phyloP scores from a whole-genome alignment of 2,329 filamentous ascomycete species.

The Xylariaceae sp. region DNA sequence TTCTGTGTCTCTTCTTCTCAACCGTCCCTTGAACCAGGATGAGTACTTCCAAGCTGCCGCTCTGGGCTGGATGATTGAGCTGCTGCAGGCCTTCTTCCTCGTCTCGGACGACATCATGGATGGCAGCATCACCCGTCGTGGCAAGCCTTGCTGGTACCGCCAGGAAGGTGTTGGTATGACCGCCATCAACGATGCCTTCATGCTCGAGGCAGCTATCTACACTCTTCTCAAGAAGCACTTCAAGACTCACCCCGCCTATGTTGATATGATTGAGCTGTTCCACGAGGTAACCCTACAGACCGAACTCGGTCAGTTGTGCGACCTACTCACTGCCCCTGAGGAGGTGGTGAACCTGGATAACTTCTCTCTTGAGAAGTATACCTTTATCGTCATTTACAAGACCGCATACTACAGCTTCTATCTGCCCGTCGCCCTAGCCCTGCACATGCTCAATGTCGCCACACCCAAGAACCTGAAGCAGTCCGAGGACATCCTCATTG shows the following conservation, averaged over 20 bases:
- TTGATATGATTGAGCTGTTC: conserved; percentile 93
- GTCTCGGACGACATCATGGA: conserved; percentile 99
- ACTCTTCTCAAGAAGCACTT: conserved; percentile 91
- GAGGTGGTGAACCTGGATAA: conserved; percentile 89
- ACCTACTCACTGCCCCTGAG: conserved; percentile 93
- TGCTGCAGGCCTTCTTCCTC: conserved; percentile 97
- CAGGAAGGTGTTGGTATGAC: conserved; percentile 87
- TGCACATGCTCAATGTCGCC: conserved; percentile 80
- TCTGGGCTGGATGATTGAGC: conserved; percentile 95
- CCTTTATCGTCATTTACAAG: conserved; percentile 99
- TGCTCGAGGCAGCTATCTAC: conserved; percentile 91
- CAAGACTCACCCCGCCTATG: conserved; percentile 77
- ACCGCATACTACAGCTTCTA: conserved; percentile 99
- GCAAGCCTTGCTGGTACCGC: conserved; percentile 94
- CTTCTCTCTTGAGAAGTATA: conserved; percentile 93
- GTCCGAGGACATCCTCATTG: conserved; percentile 87
- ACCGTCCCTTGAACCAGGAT: conserved; percentile 64
- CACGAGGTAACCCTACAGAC: conserved; percentile 93
- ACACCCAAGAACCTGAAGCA: conserved; percentile 85
- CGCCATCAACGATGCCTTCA: conserved; percentile 97
- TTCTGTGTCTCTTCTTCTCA: conserved; percentile 75
- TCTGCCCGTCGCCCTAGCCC: conserved; percentile 86
- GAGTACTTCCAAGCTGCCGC: conserved; percentile 87
- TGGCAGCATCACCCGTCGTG: conserved; percentile 86
- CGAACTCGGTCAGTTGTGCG: conserved; percentile 90